phyloP scores from a whole-genome alignment of 805 yeast species.

The Starmerella riodocensis region DNA sequence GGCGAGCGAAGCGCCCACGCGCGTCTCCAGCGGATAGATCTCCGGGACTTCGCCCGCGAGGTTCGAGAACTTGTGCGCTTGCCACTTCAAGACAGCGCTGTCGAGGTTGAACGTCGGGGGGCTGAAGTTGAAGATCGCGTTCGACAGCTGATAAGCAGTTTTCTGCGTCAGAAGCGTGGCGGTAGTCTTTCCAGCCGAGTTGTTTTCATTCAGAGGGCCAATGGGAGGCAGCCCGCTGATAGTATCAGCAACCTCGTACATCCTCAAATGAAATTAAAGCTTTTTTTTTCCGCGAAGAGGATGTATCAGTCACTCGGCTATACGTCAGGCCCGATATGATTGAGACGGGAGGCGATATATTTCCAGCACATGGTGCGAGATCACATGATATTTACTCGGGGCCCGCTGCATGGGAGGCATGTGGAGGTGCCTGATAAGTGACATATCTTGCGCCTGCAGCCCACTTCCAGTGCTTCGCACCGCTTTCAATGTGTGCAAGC shows the following conservation, averaged over 20 bases:
- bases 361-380: too few relatives aligned
- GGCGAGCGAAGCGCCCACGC: slow-evolving; percentile 73
- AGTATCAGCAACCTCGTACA: slow-evolving; percentile 2
- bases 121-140: slow-evolving; percentile 42
- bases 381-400: too few relatives aligned
- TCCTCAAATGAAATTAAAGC: too few relatives aligned
- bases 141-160: slow-evolving; percentile 26
- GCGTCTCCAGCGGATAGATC: slow-evolving; percentile 45
- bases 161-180: slow-evolving; percentile 23
- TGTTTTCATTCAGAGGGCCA: slow-evolving; percentile 3
- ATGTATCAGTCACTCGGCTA: too few relatives aligned
- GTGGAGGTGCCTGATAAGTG: too few relatives aligned
- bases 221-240: slow-evolving; percentile 12
- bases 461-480: too few relatives aligned
- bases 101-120: slow-evolving; percentile 52
- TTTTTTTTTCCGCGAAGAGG: too few relatives aligned
- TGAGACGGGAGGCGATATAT: too few relatives aligned
- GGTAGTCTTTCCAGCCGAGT: slow-evolving; percentile 10
- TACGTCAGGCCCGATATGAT: too few relatives aligned
- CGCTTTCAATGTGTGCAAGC: too few relatives aligned
- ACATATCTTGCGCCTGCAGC: too few relatives aligned
- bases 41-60: slow-evolving; percentile 47
- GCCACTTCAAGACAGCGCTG: slow-evolving; percentile 49
- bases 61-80: slow-evolving; percentile 34
- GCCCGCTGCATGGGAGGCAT: too few relatives aligned